phyloP scores from a whole-genome alignment of 257 asterid genomes.

The Penstemon newberryi region DNA sequence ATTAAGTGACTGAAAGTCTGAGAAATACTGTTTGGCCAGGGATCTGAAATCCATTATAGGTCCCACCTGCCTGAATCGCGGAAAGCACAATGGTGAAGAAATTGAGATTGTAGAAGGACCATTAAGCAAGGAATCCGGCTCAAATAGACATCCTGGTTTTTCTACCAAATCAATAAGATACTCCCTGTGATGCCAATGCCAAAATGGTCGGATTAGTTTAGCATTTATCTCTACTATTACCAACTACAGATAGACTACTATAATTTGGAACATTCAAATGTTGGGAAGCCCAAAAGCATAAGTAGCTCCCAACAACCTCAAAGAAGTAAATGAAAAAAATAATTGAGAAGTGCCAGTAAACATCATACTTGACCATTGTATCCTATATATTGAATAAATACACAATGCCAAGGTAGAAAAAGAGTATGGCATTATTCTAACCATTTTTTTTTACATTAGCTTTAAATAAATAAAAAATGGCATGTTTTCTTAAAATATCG shows the following conservation, averaged over 20 bases:
- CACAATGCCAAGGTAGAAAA: background rate
- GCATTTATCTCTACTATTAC: slow-evolving; percentile 16
- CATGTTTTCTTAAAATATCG: slow-evolving; percentile 6
- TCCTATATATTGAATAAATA: slow-evolving; percentile 13
- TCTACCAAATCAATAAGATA: slow-evolving; percentile 85
- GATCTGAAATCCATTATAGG: slow-evolving; percentile 69
- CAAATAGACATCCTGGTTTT: slow-evolving; percentile 74
- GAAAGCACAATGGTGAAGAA: slow-evolving; percentile 88
- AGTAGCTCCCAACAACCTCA: slow-evolving; percentile 21
- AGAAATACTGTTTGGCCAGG: slow-evolving; percentile 87
- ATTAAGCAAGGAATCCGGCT: slow-evolving; percentile 89
- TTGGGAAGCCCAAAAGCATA: slow-evolving; percentile 4
- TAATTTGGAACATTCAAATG: background rate
- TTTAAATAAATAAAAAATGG: background rate
- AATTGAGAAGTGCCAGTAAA: slow-evolving; percentile 9
- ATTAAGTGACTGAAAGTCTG: slow-evolving; percentile 75
- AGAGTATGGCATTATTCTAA: background rate
- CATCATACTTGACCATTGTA: slow-evolving; percentile 13
- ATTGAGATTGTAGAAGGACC: slow-evolving; percentile 93
- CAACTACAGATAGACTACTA: background rate
- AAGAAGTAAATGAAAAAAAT: slow-evolving; percentile 14
- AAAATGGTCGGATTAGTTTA: slow-evolving; percentile 27
- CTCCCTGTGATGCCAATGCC: slow-evolving; percentile 65
- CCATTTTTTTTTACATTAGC: background rate
- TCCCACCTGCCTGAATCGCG: slow-evolving; percentile 72